Evolutionary conservation across 2,329 filamentous ascomycete species (phyloP).

Genomic region (Purpureocillium lavendulum): DNA sequence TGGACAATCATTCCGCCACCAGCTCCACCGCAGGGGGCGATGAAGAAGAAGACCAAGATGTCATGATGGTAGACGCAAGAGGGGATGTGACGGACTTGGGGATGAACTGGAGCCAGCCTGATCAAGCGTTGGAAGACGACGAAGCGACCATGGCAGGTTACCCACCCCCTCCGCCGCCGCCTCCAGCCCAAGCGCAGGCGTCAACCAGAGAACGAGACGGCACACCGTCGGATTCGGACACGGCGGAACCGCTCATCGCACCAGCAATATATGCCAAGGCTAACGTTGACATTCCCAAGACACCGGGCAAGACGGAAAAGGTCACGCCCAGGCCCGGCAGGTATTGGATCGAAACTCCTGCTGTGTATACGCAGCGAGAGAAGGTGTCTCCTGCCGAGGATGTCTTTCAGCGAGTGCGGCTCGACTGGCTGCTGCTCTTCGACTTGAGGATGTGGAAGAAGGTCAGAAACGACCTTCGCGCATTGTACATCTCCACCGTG

Average conservation of each 20-base stretch:
- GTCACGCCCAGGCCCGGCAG: constrained; percentile 56
- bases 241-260: constrained; percentile 54
- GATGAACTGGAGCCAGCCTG: constrained; percentile 44
- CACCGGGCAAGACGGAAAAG: constrained; percentile 51
- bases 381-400: constrained; percentile 71
- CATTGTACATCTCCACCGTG: constrained; percentile 93
- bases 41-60: constrained; percentile 45
- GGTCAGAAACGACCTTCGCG: constrained; percentile 78
- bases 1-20: constrained; percentile 23
- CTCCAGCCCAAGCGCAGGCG: constrained; percentile 41
- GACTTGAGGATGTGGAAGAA: constrained; percentile 97
- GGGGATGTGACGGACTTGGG: constrained; percentile 36
- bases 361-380: constrained; percentile 54
- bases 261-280: constrained; percentile 54
- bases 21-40: constrained; percentile 29
- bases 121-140: constrained; percentile 64
- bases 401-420: constrained; percentile 76
- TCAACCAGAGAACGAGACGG: constrained; percentile 46
- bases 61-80: constrained; percentile 48
- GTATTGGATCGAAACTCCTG: constrained; percentile 82
- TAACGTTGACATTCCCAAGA: constrained; percentile 71
- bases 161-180: constrained; percentile 55
- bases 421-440: constrained; percentile 93
- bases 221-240: constrained; percentile 67
- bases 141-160: constrained; percentile 75